Evolutionary conservation across 768 basidiomycete species (phyloP).

Genomic region (Daedalea quercina): DNA sequence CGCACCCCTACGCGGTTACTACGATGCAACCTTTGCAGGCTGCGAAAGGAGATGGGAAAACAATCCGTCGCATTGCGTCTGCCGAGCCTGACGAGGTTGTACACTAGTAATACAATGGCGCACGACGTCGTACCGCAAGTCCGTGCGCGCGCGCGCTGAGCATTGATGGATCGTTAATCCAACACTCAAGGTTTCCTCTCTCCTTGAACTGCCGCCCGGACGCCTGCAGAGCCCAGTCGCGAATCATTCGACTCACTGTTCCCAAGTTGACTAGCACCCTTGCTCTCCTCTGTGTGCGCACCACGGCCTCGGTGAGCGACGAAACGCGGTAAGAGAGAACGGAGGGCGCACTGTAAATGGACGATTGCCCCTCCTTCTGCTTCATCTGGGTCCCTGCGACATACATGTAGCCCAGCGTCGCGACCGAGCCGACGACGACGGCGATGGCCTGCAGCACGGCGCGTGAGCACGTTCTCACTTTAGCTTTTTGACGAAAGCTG

Average conservation of each 20-base stretch:
- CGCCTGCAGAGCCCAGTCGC: slow-evolving; percentile 5
- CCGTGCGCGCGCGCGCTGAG: too few species aligned
- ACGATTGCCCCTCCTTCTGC: slow-evolving; percentile 13
- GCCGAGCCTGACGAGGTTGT: too few species aligned
- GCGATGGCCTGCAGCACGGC: not conserved
- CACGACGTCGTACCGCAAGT: too few species aligned
- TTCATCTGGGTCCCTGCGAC: slow-evolving; percentile 13
- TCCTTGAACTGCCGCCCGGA: slow-evolving; percentile 11
- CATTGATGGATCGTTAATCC: too few species aligned
- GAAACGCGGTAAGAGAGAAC: too few species aligned
- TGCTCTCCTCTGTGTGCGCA: slow-evolving; percentile 3
- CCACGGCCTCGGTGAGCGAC: too few species aligned
- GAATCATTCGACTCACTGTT: slow-evolving; percentile 4
- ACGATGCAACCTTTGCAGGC: too few species aligned
- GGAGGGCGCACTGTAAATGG: slow-evolving; percentile 12
- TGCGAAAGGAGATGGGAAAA: too few species aligned
- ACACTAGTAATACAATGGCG: too few species aligned
- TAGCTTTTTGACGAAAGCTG: not conserved
- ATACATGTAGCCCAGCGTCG: slow-evolving; percentile 14
- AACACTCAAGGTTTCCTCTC: slow-evolving; percentile 8
- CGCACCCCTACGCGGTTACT: too few species aligned
- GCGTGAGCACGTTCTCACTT: not conserved
- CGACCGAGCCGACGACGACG: not conserved
- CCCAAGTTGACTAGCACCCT: slow-evolving; percentile 4
- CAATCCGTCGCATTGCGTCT: too few species aligned